Base-by-base conservation (phyloP, 805 yeast genomes). In the Candida coleopterorum region DNA sequence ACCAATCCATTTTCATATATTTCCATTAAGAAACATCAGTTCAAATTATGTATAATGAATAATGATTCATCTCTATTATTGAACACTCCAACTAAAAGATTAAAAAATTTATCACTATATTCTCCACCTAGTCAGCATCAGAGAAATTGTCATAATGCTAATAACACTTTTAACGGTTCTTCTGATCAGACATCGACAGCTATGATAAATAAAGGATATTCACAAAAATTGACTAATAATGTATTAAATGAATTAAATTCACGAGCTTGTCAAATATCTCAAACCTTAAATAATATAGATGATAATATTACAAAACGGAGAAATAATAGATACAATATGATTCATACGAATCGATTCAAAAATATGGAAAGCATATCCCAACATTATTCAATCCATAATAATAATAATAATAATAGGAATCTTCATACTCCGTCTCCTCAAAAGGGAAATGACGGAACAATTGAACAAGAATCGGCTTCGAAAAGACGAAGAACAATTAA, bases 361-460 rank as follows among this genome's bases (percentile, higher is more conserved):
- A 53, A 64, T 31, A 71, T 74, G 78, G 78, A 73, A 17, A 68
- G 76, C 12, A 73, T 74, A 12, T 53, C 65, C 8, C 54, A 58
- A 6, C 78, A 73, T 40, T 72, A 72, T 40, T 72, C 77, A 1
- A 72, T 51, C 50, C 33, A 52, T 56, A 40, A n/a, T 57, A 40
- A n/a, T 9, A 30, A 21, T 21, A 18, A 3, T 11, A 18, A 23
- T 4, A 23, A 23, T 9, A 23, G 11, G 10, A 8, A 25, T 5
- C 4, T 20, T n/a, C 27, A 9, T 3, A 38, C 37, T 7, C 37
- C 40, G 21, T 33, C 39, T 3, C 37, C 40, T 4, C 37, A 31
- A 21, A 32, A 31, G 21, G 9, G 7, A 10, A 9, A 20, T 12
- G n/a, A n/a, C n/a, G 14, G 7, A 10, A n/a, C 12, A 7, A 14